Evolutionary conservation across 192 early-diverging fungal genomes (phyloP).

Genomic region (Gonapodya sp.): DNA sequence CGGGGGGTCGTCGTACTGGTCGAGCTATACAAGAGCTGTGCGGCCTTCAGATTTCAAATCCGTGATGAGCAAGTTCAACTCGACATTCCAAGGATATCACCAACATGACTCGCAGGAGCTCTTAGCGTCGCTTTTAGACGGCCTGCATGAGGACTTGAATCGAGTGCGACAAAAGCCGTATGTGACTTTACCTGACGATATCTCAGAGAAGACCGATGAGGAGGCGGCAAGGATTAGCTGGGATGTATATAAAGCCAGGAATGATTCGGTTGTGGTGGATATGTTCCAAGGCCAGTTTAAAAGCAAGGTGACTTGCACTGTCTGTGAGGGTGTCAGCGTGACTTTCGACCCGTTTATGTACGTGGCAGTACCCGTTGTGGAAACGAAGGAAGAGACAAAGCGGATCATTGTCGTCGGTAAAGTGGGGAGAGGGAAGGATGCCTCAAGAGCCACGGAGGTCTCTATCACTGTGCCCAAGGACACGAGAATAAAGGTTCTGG

Average conservation of each 20-base stretch:
- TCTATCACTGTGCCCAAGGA: conserved; percentile 51
- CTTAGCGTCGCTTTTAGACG: conserved; percentile 68
- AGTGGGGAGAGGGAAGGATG: neutral
- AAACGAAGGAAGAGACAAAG: neutral
- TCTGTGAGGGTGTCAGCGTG: conserved; percentile 20
- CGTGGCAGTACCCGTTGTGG: neutral
- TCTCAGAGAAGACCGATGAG: conserved; percentile 47
- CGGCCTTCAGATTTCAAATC: conserved; percentile 12
- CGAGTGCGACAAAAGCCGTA: conserved; percentile 70
- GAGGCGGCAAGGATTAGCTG: conserved; percentile 57
- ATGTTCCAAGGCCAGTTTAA: conserved; percentile 66
- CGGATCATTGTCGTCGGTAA: neutral
- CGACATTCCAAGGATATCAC: conserved; percentile 57
- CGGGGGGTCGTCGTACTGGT: neutral
- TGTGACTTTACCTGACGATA: conserved; percentile 62
- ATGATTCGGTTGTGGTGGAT: conserved; percentile 71
- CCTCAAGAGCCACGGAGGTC: neutral
- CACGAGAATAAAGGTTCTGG: conserved; percentile 46
- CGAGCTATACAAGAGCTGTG: neutral
- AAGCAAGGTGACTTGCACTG: conserved; percentile 43
- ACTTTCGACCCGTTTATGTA: conserved; percentile 7
- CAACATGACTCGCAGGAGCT: conserved; percentile 85
- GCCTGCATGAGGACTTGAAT: conserved; percentile 81
- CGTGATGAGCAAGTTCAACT: conserved; percentile 43
- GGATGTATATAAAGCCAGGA: conserved; percentile 63